Conservation (phyloP, 2,329 filamentous ascomycete genomes). For the Fonsecaea multimorphosa region DNA sequence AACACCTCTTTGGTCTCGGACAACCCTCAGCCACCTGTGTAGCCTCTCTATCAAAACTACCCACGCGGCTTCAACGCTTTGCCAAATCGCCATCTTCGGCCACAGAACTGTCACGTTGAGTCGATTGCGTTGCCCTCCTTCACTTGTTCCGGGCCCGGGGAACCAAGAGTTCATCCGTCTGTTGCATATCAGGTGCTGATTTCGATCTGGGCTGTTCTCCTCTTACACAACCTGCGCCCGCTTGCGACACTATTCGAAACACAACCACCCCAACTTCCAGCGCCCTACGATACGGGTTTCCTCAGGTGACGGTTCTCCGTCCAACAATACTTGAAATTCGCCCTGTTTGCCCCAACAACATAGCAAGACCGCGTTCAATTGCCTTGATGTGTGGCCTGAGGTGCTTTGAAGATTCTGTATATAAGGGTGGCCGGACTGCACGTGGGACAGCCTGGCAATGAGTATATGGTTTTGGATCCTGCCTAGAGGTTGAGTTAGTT, state of each 20-base stretch:
- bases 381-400: slow-evolving; percentile 2
- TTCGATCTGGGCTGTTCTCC: slow-evolving; percentile 32
- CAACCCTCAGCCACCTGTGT: not conserved
- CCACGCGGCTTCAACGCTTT: slow-evolving; percentile 6
- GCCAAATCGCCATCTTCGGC: slow-evolving; percentile 5
- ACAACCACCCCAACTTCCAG: slow-evolving; percentile 25
- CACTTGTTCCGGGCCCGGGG: slow-evolving; percentile 4
- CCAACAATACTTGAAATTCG: slow-evolving; percentile 10
- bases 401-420: not conserved
- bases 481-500: slow-evolving; percentile 22
- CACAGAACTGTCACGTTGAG: not conserved
- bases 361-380: not conserved
- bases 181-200: slow-evolving; percentile 31
- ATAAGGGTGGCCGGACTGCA: slow-evolving; percentile 4
- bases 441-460: slow-evolving; percentile 24
- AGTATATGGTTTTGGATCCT: slow-evolving; percentile 18
- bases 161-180: slow-evolving; percentile 15
- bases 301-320: slow-evolving; percentile 26
- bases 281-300: slow-evolving; percentile 19
- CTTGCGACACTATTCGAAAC: slow-evolving; percentile 28
- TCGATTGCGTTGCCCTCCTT: slow-evolving; percentile 20
- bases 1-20: not conserved
- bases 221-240: slow-evolving; percentile 30
- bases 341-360: slow-evolving; percentile 1
- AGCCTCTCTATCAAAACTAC: not conserved